phyloP scores from a whole-genome alignment of 176 grass and related monocot genomes.

The Sorghum bicolor region DNA sequence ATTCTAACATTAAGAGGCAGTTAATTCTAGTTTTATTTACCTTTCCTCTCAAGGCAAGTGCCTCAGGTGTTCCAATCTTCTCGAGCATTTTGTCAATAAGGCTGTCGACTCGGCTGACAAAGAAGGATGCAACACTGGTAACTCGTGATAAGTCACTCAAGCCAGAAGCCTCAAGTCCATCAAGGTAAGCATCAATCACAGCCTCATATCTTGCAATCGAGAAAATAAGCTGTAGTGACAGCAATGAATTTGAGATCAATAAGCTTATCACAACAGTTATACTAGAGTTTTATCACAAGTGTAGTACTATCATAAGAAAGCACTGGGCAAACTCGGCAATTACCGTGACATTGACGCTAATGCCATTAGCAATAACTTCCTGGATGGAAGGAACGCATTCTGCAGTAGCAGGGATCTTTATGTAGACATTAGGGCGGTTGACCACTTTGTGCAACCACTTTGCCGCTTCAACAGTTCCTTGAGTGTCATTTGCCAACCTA shows the following conservation, averaged over 20 bases:
- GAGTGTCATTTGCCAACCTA: conserved; percentile 87
- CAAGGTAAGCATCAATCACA: conserved; percentile 97
- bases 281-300: neutral
- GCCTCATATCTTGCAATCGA: conserved; percentile 92
- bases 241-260: conserved; percentile 11
- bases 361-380: conserved; percentile 87
- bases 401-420: conserved; percentile 96
- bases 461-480: conserved; percentile 86
- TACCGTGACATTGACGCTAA: conserved; percentile 98
- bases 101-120: conserved; percentile 89
- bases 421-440: conserved; percentile 86
- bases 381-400: conserved; percentile 90
- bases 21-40: conserved; percentile 24
- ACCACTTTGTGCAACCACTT: conserved; percentile 94
- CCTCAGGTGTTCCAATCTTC: conserved; percentile 96
- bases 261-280: conserved; percentile 1
- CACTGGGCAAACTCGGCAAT: conserved; percentile 27
- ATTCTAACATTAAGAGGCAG: neutral
- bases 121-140: conserved; percentile 97
- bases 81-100: conserved; percentile 96
- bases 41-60: conserved; percentile 87
- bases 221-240: conserved; percentile 84
- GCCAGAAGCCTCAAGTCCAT: conserved; percentile 89
- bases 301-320: neutral
- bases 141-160: conserved; percentile 85